A percentile compares a stretch with the other conserved stretches of the same genome.
phyloP scores from a whole-genome alignment of 2,329 filamentous ascomycete species.

The Pseudogymnoascus sp. region DNA sequence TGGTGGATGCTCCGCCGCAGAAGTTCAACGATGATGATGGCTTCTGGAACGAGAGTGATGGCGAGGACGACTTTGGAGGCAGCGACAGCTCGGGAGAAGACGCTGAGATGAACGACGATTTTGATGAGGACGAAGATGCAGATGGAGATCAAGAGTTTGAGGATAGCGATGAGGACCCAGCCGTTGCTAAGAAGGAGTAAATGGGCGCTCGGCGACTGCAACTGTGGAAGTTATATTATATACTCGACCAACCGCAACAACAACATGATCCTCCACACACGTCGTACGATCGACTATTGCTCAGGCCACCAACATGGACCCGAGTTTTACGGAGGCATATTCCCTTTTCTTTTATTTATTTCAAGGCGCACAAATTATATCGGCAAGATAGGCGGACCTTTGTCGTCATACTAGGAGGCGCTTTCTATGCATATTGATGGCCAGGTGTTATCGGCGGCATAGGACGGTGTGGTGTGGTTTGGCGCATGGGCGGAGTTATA shows the following conservation, averaged over 20 bases:
- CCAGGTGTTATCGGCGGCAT: constrained; percentile 2
- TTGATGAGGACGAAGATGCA: constrained; percentile 46
- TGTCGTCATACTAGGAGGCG: neutral
- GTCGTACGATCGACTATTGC: neutral
- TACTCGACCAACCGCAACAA: neutral
- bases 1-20: constrained; percentile 52
- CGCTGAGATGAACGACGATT: constrained; percentile 52
- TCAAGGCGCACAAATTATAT: constrained; percentile 1
- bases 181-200: constrained; percentile 13
- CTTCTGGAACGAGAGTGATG: constrained; percentile 72
- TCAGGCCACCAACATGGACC: neutral
- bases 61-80: constrained; percentile 70
- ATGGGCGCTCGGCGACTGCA: neutral
- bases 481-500: constrained; percentile 5
- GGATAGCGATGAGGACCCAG: constrained; percentile 28
- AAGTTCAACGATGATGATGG: constrained; percentile 67
- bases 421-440: constrained; percentile 4
- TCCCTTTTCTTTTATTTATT: neutral
- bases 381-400: neutral
- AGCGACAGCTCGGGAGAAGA: constrained; percentile 58
- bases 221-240: neutral
- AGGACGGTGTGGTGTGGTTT: neutral
- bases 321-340: neutral
- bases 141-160: constrained; percentile 50
- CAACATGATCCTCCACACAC: neutral